Evolutionary conservation across 192 early-diverging fungal genomes (phyloP).

Genomic region (Phycomyces nitens): DNA sequence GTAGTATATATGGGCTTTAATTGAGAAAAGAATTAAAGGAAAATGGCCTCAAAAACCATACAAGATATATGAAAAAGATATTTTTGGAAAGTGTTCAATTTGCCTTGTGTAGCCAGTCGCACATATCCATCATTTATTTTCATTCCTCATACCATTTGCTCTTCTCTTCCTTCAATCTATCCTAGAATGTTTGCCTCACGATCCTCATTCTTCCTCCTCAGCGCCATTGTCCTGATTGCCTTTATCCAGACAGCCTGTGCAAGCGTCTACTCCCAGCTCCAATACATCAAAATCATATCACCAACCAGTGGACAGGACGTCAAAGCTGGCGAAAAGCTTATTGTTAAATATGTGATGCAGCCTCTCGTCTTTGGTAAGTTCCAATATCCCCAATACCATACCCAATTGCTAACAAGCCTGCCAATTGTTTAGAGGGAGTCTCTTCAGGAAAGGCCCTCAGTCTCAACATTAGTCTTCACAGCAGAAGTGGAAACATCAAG

Average conservation of each 20-base stretch:
- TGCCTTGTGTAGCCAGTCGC: not conserved
- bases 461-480: conserved; percentile 28
- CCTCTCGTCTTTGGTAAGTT: conserved; percentile 12
- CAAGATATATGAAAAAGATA: not conserved
- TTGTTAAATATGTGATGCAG: conserved; percentile 23
- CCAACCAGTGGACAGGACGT: conserved; percentile 16
- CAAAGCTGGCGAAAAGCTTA: conserved; percentile 8
- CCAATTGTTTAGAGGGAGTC: conserved; percentile 14
- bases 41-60: not conserved
- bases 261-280: conserved; percentile 24
- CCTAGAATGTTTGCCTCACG: not conserved
- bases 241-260: conserved; percentile 8
- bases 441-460: conserved; percentile 29
- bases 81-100: not conserved
- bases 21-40: not conserved
- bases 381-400: not conserved
- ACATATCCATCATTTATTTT: not conserved
- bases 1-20: not conserved
- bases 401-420: not conserved
- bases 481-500: conserved; percentile 26
- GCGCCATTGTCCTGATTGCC: not conserved
- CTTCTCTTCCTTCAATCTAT: not conserved
- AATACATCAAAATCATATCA: conserved; percentile 26
- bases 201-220: not conserved
- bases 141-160: not conserved